phyloP scores from a whole-genome alignment of 257 asterid species.

The Leptodermis oblonga region DNA sequence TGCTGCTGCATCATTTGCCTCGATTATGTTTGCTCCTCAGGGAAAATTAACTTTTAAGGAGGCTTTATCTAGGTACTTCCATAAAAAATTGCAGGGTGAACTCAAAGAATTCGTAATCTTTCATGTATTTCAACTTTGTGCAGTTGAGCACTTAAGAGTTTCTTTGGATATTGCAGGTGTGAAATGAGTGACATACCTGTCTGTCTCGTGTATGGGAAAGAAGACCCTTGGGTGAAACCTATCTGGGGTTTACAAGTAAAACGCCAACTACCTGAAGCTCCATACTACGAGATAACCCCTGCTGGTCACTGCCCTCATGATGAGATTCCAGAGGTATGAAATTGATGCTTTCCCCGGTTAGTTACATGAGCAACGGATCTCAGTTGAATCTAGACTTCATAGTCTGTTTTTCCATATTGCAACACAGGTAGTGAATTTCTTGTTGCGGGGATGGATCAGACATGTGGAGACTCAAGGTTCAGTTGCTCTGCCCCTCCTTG shows the following conservation, averaged over 20 bases:
- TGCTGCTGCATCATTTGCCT: constrained; percentile 90
- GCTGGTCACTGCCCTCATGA: constrained; percentile 99
- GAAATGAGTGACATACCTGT: constrained; percentile 51
- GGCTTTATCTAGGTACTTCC: constrained; percentile 53
- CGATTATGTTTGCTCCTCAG: constrained; percentile 84
- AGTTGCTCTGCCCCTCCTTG: constrained; percentile 58
- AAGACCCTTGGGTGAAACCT: constrained; percentile 96
- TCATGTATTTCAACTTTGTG: neutral
- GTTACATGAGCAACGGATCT: neutral
- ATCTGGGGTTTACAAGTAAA: constrained; percentile 71
- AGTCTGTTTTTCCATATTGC: neutral
- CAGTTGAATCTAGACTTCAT: neutral
- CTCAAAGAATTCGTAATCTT: neutral
- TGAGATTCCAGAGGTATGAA: constrained; percentile 90
- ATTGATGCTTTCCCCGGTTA: neutral
- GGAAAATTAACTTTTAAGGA: constrained; percentile 66
- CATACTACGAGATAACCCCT: constrained; percentile 87
- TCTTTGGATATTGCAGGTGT: constrained; percentile 46
- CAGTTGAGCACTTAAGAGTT: neutral
- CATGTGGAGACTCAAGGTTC: constrained; percentile 64
- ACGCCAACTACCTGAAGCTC: constrained; percentile 61
- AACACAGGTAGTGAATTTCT: constrained; percentile 72
- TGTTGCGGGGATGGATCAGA: constrained; percentile 83
- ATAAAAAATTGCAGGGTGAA: neutral
- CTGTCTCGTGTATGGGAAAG: constrained; percentile 84